Base-by-base conservation (phyloP, 768 basidiomycete genomes). In the Suillus brevipes region DNA sequence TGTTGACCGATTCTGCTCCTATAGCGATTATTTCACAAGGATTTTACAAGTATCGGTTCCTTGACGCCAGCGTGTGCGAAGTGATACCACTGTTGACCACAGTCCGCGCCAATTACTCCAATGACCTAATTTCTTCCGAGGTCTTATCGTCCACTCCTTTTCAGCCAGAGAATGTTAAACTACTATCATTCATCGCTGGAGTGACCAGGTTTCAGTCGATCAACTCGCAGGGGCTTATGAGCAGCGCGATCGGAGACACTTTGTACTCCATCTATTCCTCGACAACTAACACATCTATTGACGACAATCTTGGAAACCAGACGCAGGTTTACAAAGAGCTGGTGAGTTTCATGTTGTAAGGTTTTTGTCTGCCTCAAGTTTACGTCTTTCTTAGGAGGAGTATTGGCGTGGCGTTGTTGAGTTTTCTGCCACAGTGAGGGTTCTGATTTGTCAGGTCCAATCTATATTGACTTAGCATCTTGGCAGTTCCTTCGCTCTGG, bases 181-280 rank as follows among this genome's bases (percentile, higher is more conserved):
- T 71, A 16, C 52, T 65, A 1, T 50, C 42, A 28, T 71, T 69
- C 64, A 36, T 71, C 36, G 70, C 67, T 4, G 56, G 55, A 10
- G 58, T 66, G 7, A 6, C 38, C 60, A 47, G 65, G 14, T 61
- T 23, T 49, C 47, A 49, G 23, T 49, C 47, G n/a, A 23, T 49
- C 5, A 49, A 49, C 47, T 49, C 47, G 23, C 47, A 49, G 23
- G 47, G 47, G 9, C 47, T 49, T 14, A 49, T 12, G 47, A 49
- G 47, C 23, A 49, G 47, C 23, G 23, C 47, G 6, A 49, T 49
- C 23, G 47, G 47, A 13, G 47, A 49, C 25, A 49, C 47, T 6
- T 25, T 49, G 47, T 49, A 49, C 47, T 49, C 47, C 23, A 49
- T 13, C 47, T 49, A 49, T 66, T 52, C 60, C 6, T 50, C 65